Percentiles rank a stretch among this genome's conserved stretches.
Evolutionary conservation across 306 rosid species (phyloP).

Genomic region (Ochetophila trinervis): DNA sequence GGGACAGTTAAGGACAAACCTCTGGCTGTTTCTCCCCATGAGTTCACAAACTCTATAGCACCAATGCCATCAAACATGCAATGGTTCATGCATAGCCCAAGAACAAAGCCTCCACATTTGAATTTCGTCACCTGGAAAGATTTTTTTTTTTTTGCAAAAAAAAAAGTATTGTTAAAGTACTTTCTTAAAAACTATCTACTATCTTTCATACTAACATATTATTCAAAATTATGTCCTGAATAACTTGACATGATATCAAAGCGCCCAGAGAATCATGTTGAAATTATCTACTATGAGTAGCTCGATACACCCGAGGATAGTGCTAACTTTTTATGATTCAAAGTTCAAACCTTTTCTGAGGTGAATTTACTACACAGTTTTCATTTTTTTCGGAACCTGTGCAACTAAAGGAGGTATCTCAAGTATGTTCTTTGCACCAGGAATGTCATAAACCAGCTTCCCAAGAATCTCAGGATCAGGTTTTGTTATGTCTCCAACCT

Average conservation of each 20-base stretch:
- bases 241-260: no score
- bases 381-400: conserved; percentile 41
- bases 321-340: no score
- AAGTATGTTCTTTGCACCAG: conserved; percentile 60
- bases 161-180: no score
- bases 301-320: no score
- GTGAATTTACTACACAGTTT: neutral
- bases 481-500: conserved; percentile 71
- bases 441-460: conserved; percentile 55
- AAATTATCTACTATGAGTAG: no score
- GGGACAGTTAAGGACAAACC: conserved; percentile 46
- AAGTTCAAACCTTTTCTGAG: no score
- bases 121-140: conserved; percentile 59
- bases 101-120: conserved; percentile 72
- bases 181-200: no score
- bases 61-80: conserved; percentile 70
- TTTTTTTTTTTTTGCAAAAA: no score
- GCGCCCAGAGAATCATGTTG: no score
- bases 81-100: conserved; percentile 63
- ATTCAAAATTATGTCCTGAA: no score
- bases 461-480: conserved; percentile 64
- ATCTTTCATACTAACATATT: no score
- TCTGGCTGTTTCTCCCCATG: conserved; percentile 67
- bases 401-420: conserved; percentile 72
- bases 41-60: conserved; percentile 75